Evolutionary conservation across 2,329 filamentous ascomycete genomes (phyloP).

Genomic region (Apiospora kogelbergensis): DNA sequence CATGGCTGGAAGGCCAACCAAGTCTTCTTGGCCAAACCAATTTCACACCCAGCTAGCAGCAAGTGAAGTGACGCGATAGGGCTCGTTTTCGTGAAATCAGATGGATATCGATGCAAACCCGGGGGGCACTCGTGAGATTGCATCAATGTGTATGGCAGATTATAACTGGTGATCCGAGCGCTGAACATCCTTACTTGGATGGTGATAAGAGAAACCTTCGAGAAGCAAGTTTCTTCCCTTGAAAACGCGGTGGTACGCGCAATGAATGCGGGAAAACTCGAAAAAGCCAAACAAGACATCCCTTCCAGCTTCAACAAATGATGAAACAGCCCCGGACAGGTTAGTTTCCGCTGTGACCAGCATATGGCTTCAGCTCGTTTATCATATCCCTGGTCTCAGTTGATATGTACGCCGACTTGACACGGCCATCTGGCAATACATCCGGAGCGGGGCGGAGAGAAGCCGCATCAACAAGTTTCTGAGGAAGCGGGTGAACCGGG

Average conservation of each 20-base stretch:
- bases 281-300: background rate
- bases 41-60: background rate
- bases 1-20: background rate
- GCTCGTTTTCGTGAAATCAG: background rate
- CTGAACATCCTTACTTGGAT: background rate
- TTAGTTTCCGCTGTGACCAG: background rate
- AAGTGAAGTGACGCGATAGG: background rate
- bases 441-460: background rate
- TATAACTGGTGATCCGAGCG: background rate
- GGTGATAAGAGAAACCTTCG: background rate
- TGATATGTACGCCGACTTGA: constrained; percentile 10
- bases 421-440: constrained; percentile 10
- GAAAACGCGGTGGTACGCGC: background rate
- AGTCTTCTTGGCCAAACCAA: background rate
- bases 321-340: background rate
- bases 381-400: constrained; percentile 3
- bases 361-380: constrained; percentile 4
- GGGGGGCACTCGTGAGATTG: background rate
- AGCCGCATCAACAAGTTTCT: constrained; percentile 6
- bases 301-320: background rate
- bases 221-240: background rate
- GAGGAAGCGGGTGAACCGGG: constrained; percentile 6
- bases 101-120: background rate
- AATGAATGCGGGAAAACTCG: background rate
- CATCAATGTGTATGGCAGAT: background rate